Evolutionary conservation across 352 stramenopile species (phyloP), one percentile per base, ranked within the genome.

Genomic region (Phytopythium delawarense): DNA sequence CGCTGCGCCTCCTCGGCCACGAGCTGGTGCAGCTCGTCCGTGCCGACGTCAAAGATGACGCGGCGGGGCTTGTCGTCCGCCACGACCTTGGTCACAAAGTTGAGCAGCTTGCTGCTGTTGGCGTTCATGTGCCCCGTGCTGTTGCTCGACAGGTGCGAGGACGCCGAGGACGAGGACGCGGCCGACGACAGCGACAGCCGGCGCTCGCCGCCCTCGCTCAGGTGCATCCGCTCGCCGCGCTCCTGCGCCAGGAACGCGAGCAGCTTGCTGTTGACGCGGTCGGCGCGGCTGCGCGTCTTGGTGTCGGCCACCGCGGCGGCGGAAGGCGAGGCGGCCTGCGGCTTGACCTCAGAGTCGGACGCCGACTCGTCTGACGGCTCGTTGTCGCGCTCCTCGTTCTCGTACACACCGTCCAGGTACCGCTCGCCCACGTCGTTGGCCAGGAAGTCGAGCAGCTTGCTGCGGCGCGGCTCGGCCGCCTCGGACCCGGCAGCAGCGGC

Each of bases 401-500:
- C 66, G 67, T 91, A 91, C n/a, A 91, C 78, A 21, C 71, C 76
- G 34, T 91, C 71, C 7, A 91, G 61, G 63, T 91, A 91, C 8
- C 75, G 63, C 60, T 91, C 81, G 13, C 76, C 76, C n/a, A 87
- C 65, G 56, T 91, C 81, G n/a, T 75, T 85, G 35, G 81, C 81
- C 9, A 91, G 63, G 55, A 91, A 91, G 67, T 91, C 81, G 23
- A 91, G 70, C 35, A 91, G 63, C 61, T 91, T 91, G 54, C 72
- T 86, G 56, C 76, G 72, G 8, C 78, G 63, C 40, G 81, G 76
- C 54, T 83, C 62, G 39, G 39, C 18, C 40, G 81, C 75, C 54
- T 83, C 62, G 39, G 39, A n/a, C 39, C 15, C 39, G 3, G 39
- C 39, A 13, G 6, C 13, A 15, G 37, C 37, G 1, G 37, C 12